Evolutionary conservation across 140 eudicot species (phyloP), one percentile per base, ranked within the genome.

Genomic region (Erigeron philadelphicus): DNA sequence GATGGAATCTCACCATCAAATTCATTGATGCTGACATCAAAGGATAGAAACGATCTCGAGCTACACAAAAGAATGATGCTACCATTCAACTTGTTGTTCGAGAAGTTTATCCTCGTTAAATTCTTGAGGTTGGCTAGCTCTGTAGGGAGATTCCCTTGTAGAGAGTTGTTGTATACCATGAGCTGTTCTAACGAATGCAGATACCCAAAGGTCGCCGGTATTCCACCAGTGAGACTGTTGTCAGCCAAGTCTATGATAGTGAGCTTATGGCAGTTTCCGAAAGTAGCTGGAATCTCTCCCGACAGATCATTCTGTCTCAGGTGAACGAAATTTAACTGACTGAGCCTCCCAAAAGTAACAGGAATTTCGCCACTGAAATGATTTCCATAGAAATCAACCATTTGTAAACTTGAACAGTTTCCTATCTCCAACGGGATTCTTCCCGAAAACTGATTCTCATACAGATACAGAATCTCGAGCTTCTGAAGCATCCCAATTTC

Each of bases 91-190:
- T 70, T 89, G 74, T 93, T 93, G 70, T 80, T 76, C 3, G 90
- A 86, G 18, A 93, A 77, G 77, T 93, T 93, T 49, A 93, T 64
- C 73, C 96, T 79, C 6, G 96, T 89, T 69, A 93, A 56, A 73
- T 86, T 93, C 8, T 78, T 50, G 17, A 93, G 68, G 69, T 52
- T 74, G 18, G 70, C 64, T 16, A 93, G 87, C 64, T 82, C 90
- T 17, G 10, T 46, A 1, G 98, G 96, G 23, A 93, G 79, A 56
- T 68, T 86, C 40, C 98, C 98, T 77, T 78, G 81, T 55, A 93
- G 86, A 35, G 98, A 86, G 55, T 93, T 93, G 66, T 93, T 93
- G 75, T 93, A 93, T 11, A 93, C 88, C 98, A 93, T 89, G 43
- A 93, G 81, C 86, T 89, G 93, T 55, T 89, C 76, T 67, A 93